Conservation (phyloP, 305 asterid species). For the Plantago lanceolata region DNA sequence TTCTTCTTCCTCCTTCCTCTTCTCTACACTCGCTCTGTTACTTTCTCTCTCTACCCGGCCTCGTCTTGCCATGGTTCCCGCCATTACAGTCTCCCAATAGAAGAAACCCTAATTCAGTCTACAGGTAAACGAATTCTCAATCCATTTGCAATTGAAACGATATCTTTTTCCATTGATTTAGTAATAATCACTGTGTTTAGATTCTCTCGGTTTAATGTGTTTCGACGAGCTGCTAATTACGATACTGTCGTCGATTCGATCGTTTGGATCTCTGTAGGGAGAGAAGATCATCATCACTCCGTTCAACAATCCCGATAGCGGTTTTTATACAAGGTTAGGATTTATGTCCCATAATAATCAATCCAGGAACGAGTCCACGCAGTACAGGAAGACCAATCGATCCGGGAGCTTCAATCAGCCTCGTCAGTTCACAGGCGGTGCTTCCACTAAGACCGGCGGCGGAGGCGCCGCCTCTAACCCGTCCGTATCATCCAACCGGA, state of each 20-base stretch:
- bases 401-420: slow-evolving; percentile 48
- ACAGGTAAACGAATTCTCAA: slow-evolving; percentile 33
- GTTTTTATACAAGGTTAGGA: slow-evolving; percentile 35
- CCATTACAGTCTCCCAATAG: slow-evolving; percentile 36
- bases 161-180: slow-evolving; percentile 14
- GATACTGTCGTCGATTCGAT: slow-evolving; percentile 28
- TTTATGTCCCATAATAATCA: slow-evolving; percentile 62
- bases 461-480: slow-evolving; percentile 51
- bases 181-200: slow-evolving; percentile 5
- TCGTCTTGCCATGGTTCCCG: slow-evolving; percentile 48
- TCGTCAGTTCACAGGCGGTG: slow-evolving; percentile 54
- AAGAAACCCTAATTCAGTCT: slow-evolving; percentile 45
- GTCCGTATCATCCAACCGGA: slow-evolving; percentile 37
- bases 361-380: slow-evolving; percentile 59
- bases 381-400: slow-evolving; percentile 54
- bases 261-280: slow-evolving; percentile 45
- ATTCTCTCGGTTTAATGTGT: slow-evolving; percentile 18
- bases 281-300: slow-evolving; percentile 17
- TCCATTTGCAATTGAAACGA: too few species aligned
- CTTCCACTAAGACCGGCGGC: slow-evolving; percentile 50
- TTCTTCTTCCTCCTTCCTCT: slow-evolving; percentile 10
- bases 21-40: slow-evolving; percentile 14
- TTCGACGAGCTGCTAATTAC: slow-evolving; percentile 6
- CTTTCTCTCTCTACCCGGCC: slow-evolving; percentile 10
- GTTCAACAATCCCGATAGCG: slow-evolving; percentile 25